phyloP scores from a whole-genome alignment of 169 alveolate genomes.

The Babesia ovata region DNA sequence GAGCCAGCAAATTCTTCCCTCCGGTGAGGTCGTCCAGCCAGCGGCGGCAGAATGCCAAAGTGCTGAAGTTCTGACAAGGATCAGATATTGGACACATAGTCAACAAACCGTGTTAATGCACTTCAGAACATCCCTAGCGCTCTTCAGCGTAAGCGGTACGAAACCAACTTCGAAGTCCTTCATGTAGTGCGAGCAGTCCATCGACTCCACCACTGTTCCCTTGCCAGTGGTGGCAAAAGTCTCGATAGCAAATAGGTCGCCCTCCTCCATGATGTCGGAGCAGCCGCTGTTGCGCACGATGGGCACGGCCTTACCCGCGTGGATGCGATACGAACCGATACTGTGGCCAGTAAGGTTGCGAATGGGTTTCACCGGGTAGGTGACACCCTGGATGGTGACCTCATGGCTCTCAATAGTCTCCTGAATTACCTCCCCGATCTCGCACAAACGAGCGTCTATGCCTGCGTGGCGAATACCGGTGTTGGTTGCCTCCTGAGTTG shows the following conservation, averaged over 20 bases:
- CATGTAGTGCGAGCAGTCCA: conserved; percentile 97
- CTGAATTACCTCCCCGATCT: conserved; percentile 97
- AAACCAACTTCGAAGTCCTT: conserved; percentile 90
- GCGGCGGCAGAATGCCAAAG: conserved; percentile 98
- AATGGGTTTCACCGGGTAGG: conserved; percentile 93
- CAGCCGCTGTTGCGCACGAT: conserved; percentile 89
- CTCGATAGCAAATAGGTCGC: conserved; percentile 99
- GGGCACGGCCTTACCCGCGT: conserved; percentile 99
- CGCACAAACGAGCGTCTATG: conserved; percentile 95
- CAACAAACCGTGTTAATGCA: conserved; percentile 85
- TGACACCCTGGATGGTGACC: conserved; percentile 90
- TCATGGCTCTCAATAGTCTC: conserved; percentile 98
- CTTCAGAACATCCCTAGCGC: conserved; percentile 91
- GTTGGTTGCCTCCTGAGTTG: conserved; percentile 99
- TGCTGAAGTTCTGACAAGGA: conserved; percentile 89
- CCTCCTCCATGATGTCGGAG: conserved; percentile 97
- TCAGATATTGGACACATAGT: conserved; percentile 72
- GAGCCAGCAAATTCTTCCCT: conserved; percentile 90
- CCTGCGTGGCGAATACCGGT: conserved; percentile 98
- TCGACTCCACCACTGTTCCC: conserved; percentile 87
- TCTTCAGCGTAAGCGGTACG: conserved; percentile 87
- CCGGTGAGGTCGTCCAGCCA: conserved; percentile 98
- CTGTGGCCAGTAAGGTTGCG: conserved; percentile 98
- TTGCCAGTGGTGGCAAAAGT: conserved; percentile 99
- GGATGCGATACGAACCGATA: conserved; percentile 95